A percentile compares a stretch with the other conserved stretches of the same genome.
Evolutionary conservation across 495 filamentous ascomycete genomes (phyloP).

Genomic region (Penicillium macrosclerotiorum): DNA sequence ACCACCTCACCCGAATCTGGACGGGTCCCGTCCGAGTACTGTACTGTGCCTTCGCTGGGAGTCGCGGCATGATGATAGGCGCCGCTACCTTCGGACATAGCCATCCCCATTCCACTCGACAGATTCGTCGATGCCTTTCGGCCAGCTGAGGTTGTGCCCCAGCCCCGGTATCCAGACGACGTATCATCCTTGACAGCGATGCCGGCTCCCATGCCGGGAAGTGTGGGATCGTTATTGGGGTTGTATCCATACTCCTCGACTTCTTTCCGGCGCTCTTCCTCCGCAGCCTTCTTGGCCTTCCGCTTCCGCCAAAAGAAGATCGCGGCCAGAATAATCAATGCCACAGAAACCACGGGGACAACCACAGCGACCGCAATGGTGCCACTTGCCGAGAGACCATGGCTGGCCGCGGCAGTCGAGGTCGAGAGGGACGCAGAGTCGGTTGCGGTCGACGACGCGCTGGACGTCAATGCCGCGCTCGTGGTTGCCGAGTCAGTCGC

Average conservation of each 20-base stretch:
- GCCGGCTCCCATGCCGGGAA: slow-evolving; percentile 57
- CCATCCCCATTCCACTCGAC: slow-evolving; percentile 69
- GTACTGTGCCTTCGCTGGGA: slow-evolving; percentile 63
- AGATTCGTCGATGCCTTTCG: slow-evolving; percentile 86
- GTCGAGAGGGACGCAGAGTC: slow-evolving; percentile 23
- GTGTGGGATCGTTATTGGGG: slow-evolving; percentile 85
- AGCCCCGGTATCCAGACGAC: slow-evolving; percentile 82
- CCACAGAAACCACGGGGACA: slow-evolving; percentile 86
- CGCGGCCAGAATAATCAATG: slow-evolving; percentile 69
- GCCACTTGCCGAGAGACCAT: slow-evolving; percentile 56
- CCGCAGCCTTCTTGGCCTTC: slow-evolving; percentile 78
- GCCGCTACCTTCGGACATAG: slow-evolving; percentile 69
- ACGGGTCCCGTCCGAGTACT: slow-evolving; percentile 63
- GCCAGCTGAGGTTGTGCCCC: slow-evolving; percentile 83
- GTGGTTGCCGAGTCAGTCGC: background rate
- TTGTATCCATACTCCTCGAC: slow-evolving; percentile 97
- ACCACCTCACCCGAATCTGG: slow-evolving; percentile 65
- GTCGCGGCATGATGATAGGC: slow-evolving; percentile 61
- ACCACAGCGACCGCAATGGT: slow-evolving; percentile 92
- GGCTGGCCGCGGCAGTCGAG: slow-evolving; percentile 17
- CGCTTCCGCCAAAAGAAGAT: slow-evolving; percentile 85
- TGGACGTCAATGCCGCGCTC: slow-evolving; percentile 20
- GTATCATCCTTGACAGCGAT: slow-evolving; percentile 65
- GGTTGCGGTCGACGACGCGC: slow-evolving; percentile 28
- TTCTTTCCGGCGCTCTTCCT: slow-evolving; percentile 87